Conservation (phyloP, 2,329 filamentous ascomycete genomes). For the Colletotrichum euphorbiae region DNA sequence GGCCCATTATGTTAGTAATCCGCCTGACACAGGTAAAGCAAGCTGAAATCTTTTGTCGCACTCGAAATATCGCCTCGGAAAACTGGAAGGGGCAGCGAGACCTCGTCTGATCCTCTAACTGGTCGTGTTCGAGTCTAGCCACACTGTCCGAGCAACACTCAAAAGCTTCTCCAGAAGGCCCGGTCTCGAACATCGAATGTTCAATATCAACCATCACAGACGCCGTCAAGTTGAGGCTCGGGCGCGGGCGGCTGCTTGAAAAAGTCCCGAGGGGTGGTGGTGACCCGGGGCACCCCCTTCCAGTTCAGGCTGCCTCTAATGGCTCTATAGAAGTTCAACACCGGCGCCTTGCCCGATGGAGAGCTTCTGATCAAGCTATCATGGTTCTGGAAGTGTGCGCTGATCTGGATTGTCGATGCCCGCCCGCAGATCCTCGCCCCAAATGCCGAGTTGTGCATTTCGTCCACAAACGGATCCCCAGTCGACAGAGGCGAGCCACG, state of each 20-base stretch:
- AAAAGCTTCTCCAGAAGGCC: constrained; percentile 15
- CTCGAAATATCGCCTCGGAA: neutral
- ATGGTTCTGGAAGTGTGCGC: constrained; percentile 23
- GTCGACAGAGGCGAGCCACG: constrained; percentile 14
- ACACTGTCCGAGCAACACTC: constrained; percentile 15
- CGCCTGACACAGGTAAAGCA: neutral
- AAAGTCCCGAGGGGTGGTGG: constrained; percentile 27
- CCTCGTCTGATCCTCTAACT: neutral
- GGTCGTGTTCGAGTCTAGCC: neutral
- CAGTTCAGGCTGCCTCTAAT: neutral
- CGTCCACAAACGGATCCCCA: constrained; percentile 26
- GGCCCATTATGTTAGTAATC: constrained; percentile 1
- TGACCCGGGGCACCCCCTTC: neutral
- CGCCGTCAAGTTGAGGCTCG: constrained; percentile 27
- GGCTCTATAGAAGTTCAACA: constrained; percentile 10
- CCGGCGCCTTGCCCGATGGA: constrained; percentile 8
- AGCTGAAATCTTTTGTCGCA: neutral
- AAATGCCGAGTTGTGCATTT: constrained; percentile 34
- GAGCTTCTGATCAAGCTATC: constrained; percentile 3
- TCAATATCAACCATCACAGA: constrained; percentile 6
- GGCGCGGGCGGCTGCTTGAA: constrained; percentile 2
- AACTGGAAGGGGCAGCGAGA: neutral
- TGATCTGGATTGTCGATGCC: constrained; percentile 17
- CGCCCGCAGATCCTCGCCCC: constrained; percentile 9
- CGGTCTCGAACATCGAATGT: constrained; percentile 14